Evolutionary conservation across 768 basidiomycete species (phyloP).

Genomic region (Mycena pura): DNA sequence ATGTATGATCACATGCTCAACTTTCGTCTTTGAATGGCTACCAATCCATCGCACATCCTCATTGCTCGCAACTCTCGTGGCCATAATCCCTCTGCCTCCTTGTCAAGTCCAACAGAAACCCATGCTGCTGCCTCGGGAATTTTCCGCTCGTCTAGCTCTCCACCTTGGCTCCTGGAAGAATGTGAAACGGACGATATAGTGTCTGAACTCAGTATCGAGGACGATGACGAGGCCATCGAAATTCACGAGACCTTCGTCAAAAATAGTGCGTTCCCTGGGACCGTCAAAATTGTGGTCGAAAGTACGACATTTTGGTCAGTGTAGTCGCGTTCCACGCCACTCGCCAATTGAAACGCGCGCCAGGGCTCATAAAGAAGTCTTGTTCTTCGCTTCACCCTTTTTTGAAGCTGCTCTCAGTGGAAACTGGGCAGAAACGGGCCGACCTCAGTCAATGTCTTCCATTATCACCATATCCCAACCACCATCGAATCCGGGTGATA

Average conservation of each 20-base stretch:
- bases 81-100: conserved; percentile 77
- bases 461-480: conserved; percentile 86
- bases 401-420: conserved; percentile 92
- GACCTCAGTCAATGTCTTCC: conserved; percentile 80
- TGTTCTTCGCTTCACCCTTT: conserved; percentile 94
- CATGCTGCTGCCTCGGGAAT: conserved; percentile 88
- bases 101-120: conserved; percentile 87
- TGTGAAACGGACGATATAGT: conserved; percentile 73
- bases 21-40: conserved; percentile 63
- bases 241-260: conserved; percentile 82
- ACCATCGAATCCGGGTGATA: conserved; percentile 61
- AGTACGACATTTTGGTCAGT: conserved; percentile 89
- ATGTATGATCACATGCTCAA: too few species aligned
- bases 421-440: conserved; percentile 89
- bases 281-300: conserved; percentile 90
- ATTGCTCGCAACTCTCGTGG: conserved; percentile 87
- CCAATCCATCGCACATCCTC: conserved; percentile 86
- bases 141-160: conserved; percentile 81
- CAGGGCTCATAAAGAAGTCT: conserved; percentile 91
- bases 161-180: conserved; percentile 82
- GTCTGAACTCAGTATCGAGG: conserved; percentile 71
- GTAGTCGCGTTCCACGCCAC: conserved; percentile 14
- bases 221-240: conserved; percentile 75
- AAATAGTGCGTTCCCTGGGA: conserved; percentile 74
- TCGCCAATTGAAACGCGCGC: neutral